Evolutionary conservation across 345 rosid species (phyloP), one percentile per base, ranked within the genome.

Genomic region (Citrus inodora): DNA sequence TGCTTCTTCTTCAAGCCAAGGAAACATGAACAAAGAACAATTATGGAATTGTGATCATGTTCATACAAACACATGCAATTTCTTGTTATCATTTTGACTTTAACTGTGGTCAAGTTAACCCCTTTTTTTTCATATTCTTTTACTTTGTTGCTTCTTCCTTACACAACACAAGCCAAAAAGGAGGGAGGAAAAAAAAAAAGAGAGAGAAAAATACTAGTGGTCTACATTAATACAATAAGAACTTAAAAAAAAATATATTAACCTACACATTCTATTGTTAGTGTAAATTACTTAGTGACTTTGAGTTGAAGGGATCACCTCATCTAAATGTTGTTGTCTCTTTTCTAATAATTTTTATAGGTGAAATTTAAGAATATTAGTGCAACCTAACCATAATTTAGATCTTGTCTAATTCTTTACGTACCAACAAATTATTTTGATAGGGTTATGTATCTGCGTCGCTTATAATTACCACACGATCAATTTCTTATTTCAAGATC

Each of bases 1-100:
- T 80, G 82, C 76, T 76, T 69, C 62, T 78, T 80, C 82, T 80
- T 80, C 42, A 80, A 83, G 81, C 61, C 79, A 78, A 78, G 71
- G 48, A 61, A 65, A 72, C 74, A 46, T 28, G 8, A 22, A 32
- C 79, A 37, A 35, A 11, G 8, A 22, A 19, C 79, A 37, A 80
- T 80, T 77, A 83, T 83, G 77, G 37, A 74, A 75, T 56, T 64
- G 67, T 64, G 77, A 46, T 59, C 79, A 25, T 27, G 40, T 74
- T 56, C 46, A 35, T 75, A 60, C 74, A 60, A 60, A 51, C 33
- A 16, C 58, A 74, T 35, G 27, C 55, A 38, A 24, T 67, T 38
- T 73, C 28, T 24, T 67, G 59, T 69, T 24, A 74, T 27, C 63
- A 42, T 60, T 70, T 65, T 53, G 38, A 61, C 77, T 56, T 62